A percentile compares a stretch with the other conserved stretches of the same genome.
These are phyloP conservation scores for Favolaschia claudopus DNA, from an alignment of 768 basidiomycete species.

Conservation along the genomic window DNA sequence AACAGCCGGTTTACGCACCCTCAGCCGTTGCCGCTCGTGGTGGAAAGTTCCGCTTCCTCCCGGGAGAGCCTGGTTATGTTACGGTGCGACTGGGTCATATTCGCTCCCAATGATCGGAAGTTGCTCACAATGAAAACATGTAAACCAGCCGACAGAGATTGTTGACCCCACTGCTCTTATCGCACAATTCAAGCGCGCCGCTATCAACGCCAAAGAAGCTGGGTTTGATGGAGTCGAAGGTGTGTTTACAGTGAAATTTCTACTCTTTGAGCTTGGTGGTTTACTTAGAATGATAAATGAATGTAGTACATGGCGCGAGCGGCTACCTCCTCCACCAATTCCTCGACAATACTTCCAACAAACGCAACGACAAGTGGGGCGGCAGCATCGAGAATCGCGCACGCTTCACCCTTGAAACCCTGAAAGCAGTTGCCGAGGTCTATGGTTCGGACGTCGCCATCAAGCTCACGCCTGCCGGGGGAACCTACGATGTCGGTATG, in stretches of 20 bases:
- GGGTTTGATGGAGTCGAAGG: conserved; percentile 66
- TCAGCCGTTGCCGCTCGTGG: conserved; percentile 52
- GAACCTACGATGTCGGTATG: conserved; percentile 58
- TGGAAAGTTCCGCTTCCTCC: conserved; percentile 48
- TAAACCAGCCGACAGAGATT: conserved; percentile 48
- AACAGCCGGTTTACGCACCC: conserved; percentile 52
- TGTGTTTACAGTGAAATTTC: conserved; percentile 35
- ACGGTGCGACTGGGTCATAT: conserved; percentile 37
- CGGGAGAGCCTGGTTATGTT: conserved; percentile 47
- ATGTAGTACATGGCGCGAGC: conserved; percentile 50
- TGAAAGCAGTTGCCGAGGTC: conserved; percentile 49
- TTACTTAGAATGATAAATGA: background rate
- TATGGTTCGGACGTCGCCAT: conserved; percentile 54
- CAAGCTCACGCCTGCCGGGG: conserved; percentile 52
- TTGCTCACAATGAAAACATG: background rate
- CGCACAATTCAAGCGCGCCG: conserved; percentile 50
- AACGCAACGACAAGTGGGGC: conserved; percentile 66
- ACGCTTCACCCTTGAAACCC: conserved; percentile 59
- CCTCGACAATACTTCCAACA: conserved; percentile 55
- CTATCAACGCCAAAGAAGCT: conserved; percentile 56
- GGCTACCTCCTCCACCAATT: conserved; percentile 60
- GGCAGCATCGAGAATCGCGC: conserved; percentile 65
- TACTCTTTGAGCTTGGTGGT: background rate
- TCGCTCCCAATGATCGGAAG: background rate
- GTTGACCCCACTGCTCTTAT: conserved; percentile 51